phyloP scores from a whole-genome alignment of 257 asterid species.

The Solanum pinnatisectum region DNA sequence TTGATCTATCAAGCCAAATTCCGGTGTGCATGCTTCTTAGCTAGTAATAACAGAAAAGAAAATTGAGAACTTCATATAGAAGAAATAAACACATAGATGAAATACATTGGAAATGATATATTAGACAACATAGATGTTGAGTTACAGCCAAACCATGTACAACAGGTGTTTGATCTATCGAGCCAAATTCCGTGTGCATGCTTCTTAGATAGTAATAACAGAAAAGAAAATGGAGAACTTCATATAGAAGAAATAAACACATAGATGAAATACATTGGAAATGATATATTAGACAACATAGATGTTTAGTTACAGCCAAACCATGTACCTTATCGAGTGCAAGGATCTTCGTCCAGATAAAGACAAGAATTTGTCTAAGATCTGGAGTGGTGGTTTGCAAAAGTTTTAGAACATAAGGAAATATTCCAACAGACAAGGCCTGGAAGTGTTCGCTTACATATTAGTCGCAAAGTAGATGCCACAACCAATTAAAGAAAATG shows the following conservation, averaged over 20 bases:
- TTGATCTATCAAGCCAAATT: neutral
- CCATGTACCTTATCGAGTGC: slow-evolving; percentile 82
- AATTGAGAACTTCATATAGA: neutral
- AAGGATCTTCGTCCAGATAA: slow-evolving; percentile 97
- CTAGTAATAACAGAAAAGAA: neutral
- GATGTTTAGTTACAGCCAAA: neutral
- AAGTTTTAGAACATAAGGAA: slow-evolving; percentile 93
- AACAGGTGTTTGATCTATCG: neutral
- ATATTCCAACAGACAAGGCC: slow-evolving; percentile 98
- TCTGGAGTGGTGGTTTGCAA: slow-evolving; percentile 93
- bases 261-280: neutral
- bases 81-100: neutral
- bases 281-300: neutral
- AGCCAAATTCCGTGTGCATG: neutral
- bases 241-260: neutral
- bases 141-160: slow-evolving; percentile 19
- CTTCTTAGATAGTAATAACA: neutral
- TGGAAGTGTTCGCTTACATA: slow-evolving; percentile 10
- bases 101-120: neutral
- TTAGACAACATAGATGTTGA: neutral
- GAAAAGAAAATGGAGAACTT: neutral
- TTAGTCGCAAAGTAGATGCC: neutral
- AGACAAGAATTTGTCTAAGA: slow-evolving; percentile 93
- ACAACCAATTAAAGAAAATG: neutral
- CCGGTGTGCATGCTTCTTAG: neutral